Evolutionary conservation across 345 rosid species (phyloP).

Genomic region (Sonneratia caseolaris): DNA sequence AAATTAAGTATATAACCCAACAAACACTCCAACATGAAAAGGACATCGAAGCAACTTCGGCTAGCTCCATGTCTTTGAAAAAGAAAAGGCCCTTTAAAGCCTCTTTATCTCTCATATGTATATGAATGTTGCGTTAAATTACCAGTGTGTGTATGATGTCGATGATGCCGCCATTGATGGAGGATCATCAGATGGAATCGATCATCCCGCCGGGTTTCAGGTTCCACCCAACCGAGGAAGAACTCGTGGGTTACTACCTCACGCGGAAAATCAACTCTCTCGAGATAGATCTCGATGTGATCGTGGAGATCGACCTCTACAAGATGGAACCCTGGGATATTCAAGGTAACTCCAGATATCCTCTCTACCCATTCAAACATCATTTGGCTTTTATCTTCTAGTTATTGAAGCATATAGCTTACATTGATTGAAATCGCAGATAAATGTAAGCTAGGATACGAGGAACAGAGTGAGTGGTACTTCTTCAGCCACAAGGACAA

Average conservation of each 20-base stretch:
- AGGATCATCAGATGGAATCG: conserved; percentile 37
- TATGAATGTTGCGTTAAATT: neutral
- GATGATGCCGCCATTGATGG: conserved; percentile 12
- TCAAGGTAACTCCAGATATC: too few relatives aligned
- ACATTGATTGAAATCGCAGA: conserved; percentile 21
- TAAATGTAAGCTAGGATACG: conserved; percentile 71
- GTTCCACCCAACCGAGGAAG: conserved; percentile 96
- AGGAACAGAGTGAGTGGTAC: conserved; percentile 86
- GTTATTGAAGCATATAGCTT: neutral
- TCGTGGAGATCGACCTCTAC: conserved; percentile 66
- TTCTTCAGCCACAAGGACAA: conserved; percentile 96
- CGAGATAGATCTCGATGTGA: conserved; percentile 74
- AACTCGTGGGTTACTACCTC: conserved; percentile 91
- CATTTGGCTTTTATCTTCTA: neutral
- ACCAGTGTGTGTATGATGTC: neutral
- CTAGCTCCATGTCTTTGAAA: neutral
- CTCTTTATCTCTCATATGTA: neutral
- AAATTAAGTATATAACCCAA: neutral
- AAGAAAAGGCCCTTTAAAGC: neutral
- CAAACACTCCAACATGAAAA: neutral
- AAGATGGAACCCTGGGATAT: too few relatives aligned
- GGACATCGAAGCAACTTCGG: conserved; percentile 1
- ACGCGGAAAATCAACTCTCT: conserved; percentile 60
- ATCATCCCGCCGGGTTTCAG: conserved; percentile 89
- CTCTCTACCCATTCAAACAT: too few relatives aligned